Conservation (phyloP, 345 rosid genomes). For the Schrenkiella parvula region DNA sequence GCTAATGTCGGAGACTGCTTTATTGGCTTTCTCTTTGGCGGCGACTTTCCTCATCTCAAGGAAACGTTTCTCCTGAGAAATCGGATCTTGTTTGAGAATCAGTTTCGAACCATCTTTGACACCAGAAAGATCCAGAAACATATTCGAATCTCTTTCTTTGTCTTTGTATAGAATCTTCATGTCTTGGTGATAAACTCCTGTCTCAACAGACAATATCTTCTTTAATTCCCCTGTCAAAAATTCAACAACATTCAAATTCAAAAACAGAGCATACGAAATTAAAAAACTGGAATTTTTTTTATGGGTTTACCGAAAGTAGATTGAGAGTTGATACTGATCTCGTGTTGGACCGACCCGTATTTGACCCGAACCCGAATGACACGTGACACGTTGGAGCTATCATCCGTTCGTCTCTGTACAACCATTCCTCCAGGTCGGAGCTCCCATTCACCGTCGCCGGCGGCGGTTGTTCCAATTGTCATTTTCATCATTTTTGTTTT, state of each 20-base stretch:
- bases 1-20: conserved; percentile 68
- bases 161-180: conserved; percentile 83
- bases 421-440: conserved; percentile 92
- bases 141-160: conserved; percentile 91
- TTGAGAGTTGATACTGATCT: conserved; percentile 69
- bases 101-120: conserved; percentile 86
- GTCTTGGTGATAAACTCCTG: conserved; percentile 78
- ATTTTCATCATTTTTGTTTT: conserved; percentile 21
- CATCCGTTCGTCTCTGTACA: conserved; percentile 78
- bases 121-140: conserved; percentile 72
- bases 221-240: conserved; percentile 71
- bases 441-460: conserved; percentile 36
- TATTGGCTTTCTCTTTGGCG: conserved; percentile 63
- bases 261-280: not conserved
- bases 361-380: conserved; percentile 81
- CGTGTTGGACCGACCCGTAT: conserved; percentile 71
- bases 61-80: conserved; percentile 74
- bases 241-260: not conserved
- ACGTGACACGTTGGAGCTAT: conserved; percentile 52
- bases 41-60: conserved; percentile 68
- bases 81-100: conserved; percentile 69
- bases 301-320: conserved; percentile 68
- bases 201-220: conserved; percentile 64
- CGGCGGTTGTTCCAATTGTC: conserved; percentile 13
- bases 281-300: not conserved